Base-by-base conservation (phyloP, 2,329 filamentous ascomycete species). In the Epichloe scottii region DNA sequence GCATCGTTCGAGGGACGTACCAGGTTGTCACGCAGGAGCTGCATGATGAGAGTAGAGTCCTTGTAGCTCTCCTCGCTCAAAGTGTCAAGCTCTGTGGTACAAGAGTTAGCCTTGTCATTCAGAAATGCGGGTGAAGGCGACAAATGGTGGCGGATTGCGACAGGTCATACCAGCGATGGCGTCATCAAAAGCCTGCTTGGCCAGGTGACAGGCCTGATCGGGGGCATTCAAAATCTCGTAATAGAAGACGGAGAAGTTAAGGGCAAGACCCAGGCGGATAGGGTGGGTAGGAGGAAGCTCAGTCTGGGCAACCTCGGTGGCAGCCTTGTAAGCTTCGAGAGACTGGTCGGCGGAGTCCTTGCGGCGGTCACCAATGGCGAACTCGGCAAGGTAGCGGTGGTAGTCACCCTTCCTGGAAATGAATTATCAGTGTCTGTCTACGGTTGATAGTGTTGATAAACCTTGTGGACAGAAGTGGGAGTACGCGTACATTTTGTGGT, bases 181-280 rank as follows among this genome's bases (percentile, higher is more conserved):
- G 73, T 97, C 91, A 69, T 97, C 91, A 66, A 97, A 97, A 47
- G 93, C 91, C 79, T 97, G 91, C 84, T 97, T 97, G 73, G 91
- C 91, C 62, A 96, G 84, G 72, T 95, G 90, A 84, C 91, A 96
- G 68, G 90, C 91, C 77, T 94, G 91, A 71, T 97, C 93, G 58
- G 91, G 91, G 42, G 91, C 89, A 80, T 97, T 98, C 66, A 97
- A 80, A 70, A 97, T 98, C 83, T 98, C 93, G 73, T 98, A 98
- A 85, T 97, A 97, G 81, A 96, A 97, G 66, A 96, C 90, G 59
- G 90, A 95, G 84, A 97, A 96, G 85, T 96, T 97, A 63, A 97
- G 84, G 60, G 91, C 91, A 66, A 97, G 85, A 71, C 91, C 91
- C 60, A 97, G 87, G 66, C 91, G 90, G 77, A 97, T 97, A 63